Conservation (phyloP, 2,329 filamentous ascomycete genomes). For the Exserohilum rostratum region DNA sequence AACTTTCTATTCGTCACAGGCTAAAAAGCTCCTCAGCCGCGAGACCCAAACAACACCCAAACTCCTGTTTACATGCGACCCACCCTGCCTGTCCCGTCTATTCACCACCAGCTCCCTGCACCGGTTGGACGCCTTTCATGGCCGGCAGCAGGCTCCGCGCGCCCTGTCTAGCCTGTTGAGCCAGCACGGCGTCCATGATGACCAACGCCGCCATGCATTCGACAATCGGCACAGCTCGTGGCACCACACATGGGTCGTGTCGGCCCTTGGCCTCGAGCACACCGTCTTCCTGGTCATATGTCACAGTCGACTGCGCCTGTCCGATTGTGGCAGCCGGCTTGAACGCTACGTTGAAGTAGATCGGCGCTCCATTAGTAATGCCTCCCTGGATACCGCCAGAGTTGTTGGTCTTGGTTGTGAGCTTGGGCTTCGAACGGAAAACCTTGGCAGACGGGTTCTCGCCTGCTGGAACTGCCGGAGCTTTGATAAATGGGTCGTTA, state of each 20-base stretch:
- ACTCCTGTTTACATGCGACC: not conserved
- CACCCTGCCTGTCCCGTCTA: not conserved
- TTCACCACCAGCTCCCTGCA: conserved; percentile 19
- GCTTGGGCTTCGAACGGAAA: conserved; percentile 56
- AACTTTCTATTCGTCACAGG: conserved; percentile 2
- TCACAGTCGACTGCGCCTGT: conserved; percentile 82
- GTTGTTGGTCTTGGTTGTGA: conserved; percentile 92
- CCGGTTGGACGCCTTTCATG: conserved; percentile 47
- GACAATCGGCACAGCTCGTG: conserved; percentile 83
- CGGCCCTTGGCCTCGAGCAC: conserved; percentile 87
- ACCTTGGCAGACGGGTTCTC: conserved; percentile 51
- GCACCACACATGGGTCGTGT: conserved; percentile 92
- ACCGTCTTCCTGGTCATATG: conserved; percentile 77
- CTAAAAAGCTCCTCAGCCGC: not conserved
- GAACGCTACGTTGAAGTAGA: conserved; percentile 95
- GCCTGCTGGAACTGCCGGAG: conserved; percentile 56
- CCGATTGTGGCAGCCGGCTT: conserved; percentile 95
- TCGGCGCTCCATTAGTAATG: conserved; percentile 88
- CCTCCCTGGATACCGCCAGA: conserved; percentile 94
- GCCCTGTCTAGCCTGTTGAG: conserved; percentile 69
- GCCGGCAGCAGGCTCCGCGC: conserved; percentile 47
- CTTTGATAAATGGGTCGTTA: conserved; percentile 83
- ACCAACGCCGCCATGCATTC: conserved; percentile 91
- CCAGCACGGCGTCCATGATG: conserved; percentile 84
- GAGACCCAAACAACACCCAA: conserved; percentile 1